Conservation (phyloP, 768 basidiomycete species). For the Tulasnella sp. region DNA sequence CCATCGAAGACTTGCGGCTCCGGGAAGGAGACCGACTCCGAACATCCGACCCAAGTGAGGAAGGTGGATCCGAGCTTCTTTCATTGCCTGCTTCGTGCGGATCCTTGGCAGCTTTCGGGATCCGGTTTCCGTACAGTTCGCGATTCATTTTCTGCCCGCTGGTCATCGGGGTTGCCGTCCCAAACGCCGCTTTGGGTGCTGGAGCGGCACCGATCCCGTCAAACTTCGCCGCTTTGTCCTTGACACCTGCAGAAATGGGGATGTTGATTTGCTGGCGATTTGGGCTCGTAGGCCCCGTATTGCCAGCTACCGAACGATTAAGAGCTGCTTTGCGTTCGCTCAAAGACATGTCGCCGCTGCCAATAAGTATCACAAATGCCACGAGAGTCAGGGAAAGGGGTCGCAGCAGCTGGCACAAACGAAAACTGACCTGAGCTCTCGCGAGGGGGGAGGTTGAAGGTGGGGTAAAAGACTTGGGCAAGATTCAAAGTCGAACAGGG, state of each 20-base stretch:
- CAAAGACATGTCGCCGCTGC: slow-evolving; percentile 21
- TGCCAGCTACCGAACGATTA: slow-evolving; percentile 10
- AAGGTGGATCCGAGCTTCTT: neutral
- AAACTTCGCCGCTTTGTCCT: slow-evolving; percentile 33
- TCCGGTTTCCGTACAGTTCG: slow-evolving; percentile 38
- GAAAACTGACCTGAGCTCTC: neutral
- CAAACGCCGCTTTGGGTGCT: slow-evolving; percentile 36
- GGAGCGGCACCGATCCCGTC: slow-evolving; percentile 34
- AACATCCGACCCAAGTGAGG: neutral
- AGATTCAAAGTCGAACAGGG: slow-evolving; percentile 19
- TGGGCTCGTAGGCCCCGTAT: neutral
- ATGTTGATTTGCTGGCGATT: neutral
- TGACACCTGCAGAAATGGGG: slow-evolving; percentile 19
- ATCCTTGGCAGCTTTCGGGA: slow-evolving; percentile 30
- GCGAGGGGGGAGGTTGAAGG: slow-evolving; percentile 1
- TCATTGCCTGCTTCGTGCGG: neutral
- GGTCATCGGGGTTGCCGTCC: slow-evolving; percentile 36
- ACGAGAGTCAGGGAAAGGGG: neutral
- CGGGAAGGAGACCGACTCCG: slow-evolving; percentile 22
- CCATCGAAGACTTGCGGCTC: slow-evolving; percentile 29
- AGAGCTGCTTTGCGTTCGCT: slow-evolving; percentile 34
- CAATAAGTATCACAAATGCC: neutral
- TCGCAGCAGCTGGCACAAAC: neutral
- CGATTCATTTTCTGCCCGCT: slow-evolving; percentile 28
- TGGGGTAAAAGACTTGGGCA: slow-evolving; percentile 16